These are phyloP conservation scores for Neonectria coccinea DNA, from an alignment of 2,329 filamentous ascomycete genomes.

Conservation along the genomic window DNA sequence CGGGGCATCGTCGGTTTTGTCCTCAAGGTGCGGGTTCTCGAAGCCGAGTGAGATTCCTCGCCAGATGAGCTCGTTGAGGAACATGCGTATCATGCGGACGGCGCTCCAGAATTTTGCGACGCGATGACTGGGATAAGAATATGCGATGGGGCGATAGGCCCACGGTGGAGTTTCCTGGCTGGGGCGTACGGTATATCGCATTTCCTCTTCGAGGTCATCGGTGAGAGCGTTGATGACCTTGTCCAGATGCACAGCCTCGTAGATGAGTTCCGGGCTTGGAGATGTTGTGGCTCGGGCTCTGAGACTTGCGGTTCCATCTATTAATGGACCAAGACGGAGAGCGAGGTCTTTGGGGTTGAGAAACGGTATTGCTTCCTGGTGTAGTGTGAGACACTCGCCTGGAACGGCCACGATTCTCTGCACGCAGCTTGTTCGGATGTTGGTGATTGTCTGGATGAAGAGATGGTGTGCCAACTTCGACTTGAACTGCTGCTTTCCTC, in stretches of 20 bases:
- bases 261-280: slow-evolving; percentile 21
- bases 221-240: slow-evolving; percentile 23
- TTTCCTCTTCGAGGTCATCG: not conserved
- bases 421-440: slow-evolving; percentile 45
- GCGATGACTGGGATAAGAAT: slow-evolving; percentile 36
- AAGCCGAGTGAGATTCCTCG: not conserved
- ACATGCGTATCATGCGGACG: slow-evolving; percentile 41
- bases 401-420: slow-evolving; percentile 41
- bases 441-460: slow-evolving; percentile 43
- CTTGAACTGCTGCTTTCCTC: slow-evolving; percentile 38
- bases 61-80: slow-evolving; percentile 37
- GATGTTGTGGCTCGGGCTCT: slow-evolving; percentile 18
- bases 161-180: slow-evolving; percentile 19
- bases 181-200: slow-evolving; percentile 19
- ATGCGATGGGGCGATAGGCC: slow-evolving; percentile 32
- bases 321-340: slow-evolving; percentile 28
- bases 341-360: slow-evolving; percentile 32
- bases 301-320: slow-evolving; percentile 36
- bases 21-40: not conserved
- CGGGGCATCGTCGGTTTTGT: too few species aligned
- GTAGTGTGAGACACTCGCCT: slow-evolving; percentile 33
- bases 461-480: slow-evolving; percentile 37
- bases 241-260: slow-evolving; percentile 39
- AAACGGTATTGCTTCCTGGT: slow-evolving; percentile 22
- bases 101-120: slow-evolving; percentile 44